Conservation (phyloP, 2,329 filamentous ascomycete species). For the Drechslerella coelobrocha region DNA sequence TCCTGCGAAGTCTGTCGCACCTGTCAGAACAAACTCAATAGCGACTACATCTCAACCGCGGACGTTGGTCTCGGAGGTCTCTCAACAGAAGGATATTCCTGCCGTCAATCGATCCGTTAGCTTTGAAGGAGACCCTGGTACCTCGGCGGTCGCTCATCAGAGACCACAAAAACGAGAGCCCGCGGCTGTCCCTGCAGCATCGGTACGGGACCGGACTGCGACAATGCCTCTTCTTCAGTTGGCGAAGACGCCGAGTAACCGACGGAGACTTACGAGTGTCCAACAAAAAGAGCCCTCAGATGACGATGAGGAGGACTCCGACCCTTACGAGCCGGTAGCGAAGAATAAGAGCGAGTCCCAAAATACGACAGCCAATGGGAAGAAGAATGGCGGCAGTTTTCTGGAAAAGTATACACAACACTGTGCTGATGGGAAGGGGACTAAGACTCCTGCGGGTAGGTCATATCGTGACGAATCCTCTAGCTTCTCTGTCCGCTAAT, state of each 20-base stretch:
- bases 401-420: slow-evolving; percentile 45
- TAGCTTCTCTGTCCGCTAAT: too few species aligned
- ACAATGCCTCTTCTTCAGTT: slow-evolving; percentile 36
- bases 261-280: slow-evolving; percentile 34
- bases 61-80: background rate
- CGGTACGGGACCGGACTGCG: background rate
- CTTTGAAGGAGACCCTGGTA: slow-evolving; percentile 8
- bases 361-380: background rate
- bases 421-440: slow-evolving; percentile 43
- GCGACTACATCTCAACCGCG: background rate
- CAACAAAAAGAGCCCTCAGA: slow-evolving; percentile 12
- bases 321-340: slow-evolving; percentile 35
- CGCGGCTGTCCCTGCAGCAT: background rate
- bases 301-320: slow-evolving; percentile 33
- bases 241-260: slow-evolving; percentile 39
- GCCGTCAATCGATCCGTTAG: slow-evolving; percentile 6
- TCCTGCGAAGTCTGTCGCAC: background rate
- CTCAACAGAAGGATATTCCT: slow-evolving; percentile 14
- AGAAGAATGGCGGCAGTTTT: slow-evolving; percentile 26
- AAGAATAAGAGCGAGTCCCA: slow-evolving; percentile 12
- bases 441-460: slow-evolving; percentile 40
- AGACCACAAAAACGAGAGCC: slow-evolving; percentile 20
- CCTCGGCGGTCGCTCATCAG: slow-evolving; percentile 22
- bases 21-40: slow-evolving; percentile 14
- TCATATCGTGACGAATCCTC: too few species aligned